Conservation (phyloP, 2,329 filamentous ascomycete genomes). For the Diatrype stigma region DNA sequence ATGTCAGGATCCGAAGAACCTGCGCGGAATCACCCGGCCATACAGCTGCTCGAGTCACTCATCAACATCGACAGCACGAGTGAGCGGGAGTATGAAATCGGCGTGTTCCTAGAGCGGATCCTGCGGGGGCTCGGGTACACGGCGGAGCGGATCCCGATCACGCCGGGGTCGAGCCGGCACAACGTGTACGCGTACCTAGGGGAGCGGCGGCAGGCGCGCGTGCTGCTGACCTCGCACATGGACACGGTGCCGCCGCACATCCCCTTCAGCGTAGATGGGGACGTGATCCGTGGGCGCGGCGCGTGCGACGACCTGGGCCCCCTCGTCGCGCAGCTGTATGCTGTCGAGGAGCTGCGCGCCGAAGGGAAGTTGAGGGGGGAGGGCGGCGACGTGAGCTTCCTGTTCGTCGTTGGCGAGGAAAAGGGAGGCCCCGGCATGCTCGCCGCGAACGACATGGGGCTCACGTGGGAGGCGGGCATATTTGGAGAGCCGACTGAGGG, state of each 20-base stretch:
- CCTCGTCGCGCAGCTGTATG: slow-evolving; percentile 47
- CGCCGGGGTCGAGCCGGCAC: slow-evolving; percentile 26
- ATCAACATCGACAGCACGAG: slow-evolving; percentile 34
- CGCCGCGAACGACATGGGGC: slow-evolving; percentile 38
- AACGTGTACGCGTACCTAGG: slow-evolving; percentile 37
- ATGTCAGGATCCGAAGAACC: too few relatives aligned
- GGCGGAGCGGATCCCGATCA: slow-evolving; percentile 32
- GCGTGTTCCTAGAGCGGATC: slow-evolving; percentile 28
- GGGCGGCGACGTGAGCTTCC: slow-evolving; percentile 25
- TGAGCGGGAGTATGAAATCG: slow-evolving; percentile 32
- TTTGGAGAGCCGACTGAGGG: slow-evolving; percentile 54
- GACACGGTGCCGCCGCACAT: slow-evolving; percentile 47
- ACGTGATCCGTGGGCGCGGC: slow-evolving; percentile 43
- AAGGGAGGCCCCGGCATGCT: slow-evolving; percentile 53
- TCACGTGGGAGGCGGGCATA: slow-evolving; percentile 41
- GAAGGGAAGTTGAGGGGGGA: slow-evolving; percentile 19
- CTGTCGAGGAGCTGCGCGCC: slow-evolving; percentile 30
- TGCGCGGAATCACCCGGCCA: slow-evolving; percentile 15
- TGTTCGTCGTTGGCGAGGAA: slow-evolving; percentile 47
- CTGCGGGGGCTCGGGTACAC: slow-evolving; percentile 30
- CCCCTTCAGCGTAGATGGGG: slow-evolving; percentile 37
- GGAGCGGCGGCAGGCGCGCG: slow-evolving; percentile 22
- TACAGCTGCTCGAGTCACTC: slow-evolving; percentile 28
- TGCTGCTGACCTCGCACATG: slow-evolving; percentile 32
- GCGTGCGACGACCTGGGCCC: slow-evolving; percentile 32